Evolutionary conservation across 148 eudicot genomes (phyloP).

Genomic region (Vaccinium darrowii): DNA sequence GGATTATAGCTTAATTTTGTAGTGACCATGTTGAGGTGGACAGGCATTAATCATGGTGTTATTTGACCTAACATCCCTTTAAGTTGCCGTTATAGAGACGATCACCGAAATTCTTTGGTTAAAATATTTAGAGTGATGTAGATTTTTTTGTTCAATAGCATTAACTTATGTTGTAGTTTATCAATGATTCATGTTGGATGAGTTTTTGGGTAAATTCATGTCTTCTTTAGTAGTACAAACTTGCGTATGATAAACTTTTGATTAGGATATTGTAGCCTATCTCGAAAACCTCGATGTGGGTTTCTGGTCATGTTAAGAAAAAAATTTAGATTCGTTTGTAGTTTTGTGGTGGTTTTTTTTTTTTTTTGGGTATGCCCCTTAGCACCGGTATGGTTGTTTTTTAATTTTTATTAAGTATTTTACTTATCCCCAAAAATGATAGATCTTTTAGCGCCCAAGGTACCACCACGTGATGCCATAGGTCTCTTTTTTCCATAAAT

Average conservation of each 20-base stretch:
- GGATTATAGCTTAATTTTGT: background rate
- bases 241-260: background rate
- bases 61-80: background rate
- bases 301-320: too few relatives aligned
- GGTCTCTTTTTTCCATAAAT: too few relatives aligned
- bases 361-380: too few relatives aligned
- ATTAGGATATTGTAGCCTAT: too few relatives aligned
- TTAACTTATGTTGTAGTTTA: background rate
- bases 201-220: background rate
- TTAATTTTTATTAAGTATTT: too few relatives aligned
- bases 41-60: background rate
- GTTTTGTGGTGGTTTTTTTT: too few relatives aligned
- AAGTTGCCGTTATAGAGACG: background rate
- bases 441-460: too few relatives aligned
- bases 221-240: too few relatives aligned
- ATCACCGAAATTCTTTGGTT: background rate
- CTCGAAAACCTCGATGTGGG: background rate
- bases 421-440: too few relatives aligned
- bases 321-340: too few relatives aligned
- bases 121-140: background rate
- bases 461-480: too few relatives aligned
- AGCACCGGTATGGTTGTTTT: too few relatives aligned
- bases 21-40: background rate
- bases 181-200: background rate
- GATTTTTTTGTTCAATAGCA: background rate